Percentiles rank a stretch among this genome's conserved stretches.
These are phyloP conservation scores for Boechera divaricarpa DNA, from an alignment of 345 rosid species.

Conservation along the genomic window DNA sequence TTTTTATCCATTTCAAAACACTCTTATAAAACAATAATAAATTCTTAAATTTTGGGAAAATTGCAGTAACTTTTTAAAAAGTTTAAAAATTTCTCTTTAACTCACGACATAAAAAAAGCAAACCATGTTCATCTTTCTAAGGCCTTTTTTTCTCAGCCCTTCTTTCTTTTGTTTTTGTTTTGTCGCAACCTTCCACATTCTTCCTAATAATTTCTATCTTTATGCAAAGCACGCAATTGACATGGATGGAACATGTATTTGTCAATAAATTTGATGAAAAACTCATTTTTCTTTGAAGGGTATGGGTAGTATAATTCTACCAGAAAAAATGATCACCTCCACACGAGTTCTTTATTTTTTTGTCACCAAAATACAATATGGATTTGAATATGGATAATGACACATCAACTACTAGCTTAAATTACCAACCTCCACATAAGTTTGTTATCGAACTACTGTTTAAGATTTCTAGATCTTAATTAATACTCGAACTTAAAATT, in stretches of 20 bases:
- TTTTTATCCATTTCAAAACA: slow-evolving; percentile 38
- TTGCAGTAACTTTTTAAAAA: slow-evolving; percentile 30
- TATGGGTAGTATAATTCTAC: neutral
- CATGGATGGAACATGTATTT: slow-evolving; percentile 16
- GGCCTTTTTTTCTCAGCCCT: slow-evolving; percentile 21
- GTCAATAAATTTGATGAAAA: slow-evolving; percentile 18
- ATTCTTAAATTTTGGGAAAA: slow-evolving; percentile 9
- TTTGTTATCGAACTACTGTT: neutral
- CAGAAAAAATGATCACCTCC: neutral
- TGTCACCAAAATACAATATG: neutral
- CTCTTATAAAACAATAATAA: neutral
- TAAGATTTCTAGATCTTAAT: neutral
- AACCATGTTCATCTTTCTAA: slow-evolving; percentile 37
- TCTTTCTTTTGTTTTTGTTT: slow-evolving; percentile 32
- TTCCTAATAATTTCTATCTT: slow-evolving; percentile 32
- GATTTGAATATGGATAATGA: neutral
- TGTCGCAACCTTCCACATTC: neutral
- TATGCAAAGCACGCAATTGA: slow-evolving; percentile 26
- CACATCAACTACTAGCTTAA: neutral
- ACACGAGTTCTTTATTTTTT: neutral
- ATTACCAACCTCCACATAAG: neutral
- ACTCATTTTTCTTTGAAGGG: neutral
- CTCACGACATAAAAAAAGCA: slow-evolving; percentile 33
- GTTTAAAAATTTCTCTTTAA: slow-evolving; percentile 32
- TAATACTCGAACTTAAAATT: too few relatives aligned